Conservation (phyloP, 2,329 filamentous ascomycete species). For the Talaromyces rugulosus region DNA sequence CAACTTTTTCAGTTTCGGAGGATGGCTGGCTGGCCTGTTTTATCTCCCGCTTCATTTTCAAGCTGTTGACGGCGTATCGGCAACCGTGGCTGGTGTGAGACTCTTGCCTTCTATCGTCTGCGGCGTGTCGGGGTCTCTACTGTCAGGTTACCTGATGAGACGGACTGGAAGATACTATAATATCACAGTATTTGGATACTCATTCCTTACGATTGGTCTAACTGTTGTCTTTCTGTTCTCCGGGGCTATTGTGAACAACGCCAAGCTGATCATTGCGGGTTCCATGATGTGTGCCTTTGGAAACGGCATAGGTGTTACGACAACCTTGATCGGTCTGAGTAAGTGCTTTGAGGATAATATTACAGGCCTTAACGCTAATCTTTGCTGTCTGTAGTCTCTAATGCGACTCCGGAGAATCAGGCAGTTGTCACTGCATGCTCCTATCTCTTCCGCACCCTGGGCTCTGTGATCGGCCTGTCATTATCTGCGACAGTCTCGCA, state of each 20-base stretch:
- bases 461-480: conserved; percentile 63
- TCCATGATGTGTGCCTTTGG: conserved; percentile 53
- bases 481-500: conserved; percentile 69
- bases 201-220: conserved; percentile 51
- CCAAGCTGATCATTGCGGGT: conserved; percentile 53
- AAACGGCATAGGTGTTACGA: conserved; percentile 62
- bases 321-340: conserved; percentile 65
- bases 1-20: conserved; percentile 68
- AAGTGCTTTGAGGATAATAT: conserved; percentile 18
- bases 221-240: conserved; percentile 55
- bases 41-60: conserved; percentile 78
- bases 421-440: conserved; percentile 74
- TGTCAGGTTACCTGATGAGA: conserved; percentile 63
- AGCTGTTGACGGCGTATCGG: conserved; percentile 61
- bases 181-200: conserved; percentile 59
- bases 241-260: conserved; percentile 49
- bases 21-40: conserved; percentile 59
- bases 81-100: conserved; percentile 60
- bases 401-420: conserved; percentile 62
- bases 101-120: conserved; percentile 63
- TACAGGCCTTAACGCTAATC: neutral
- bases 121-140: conserved; percentile 61
- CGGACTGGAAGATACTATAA: conserved; percentile 67
- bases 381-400: conserved; percentile 50
- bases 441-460: conserved; percentile 75